A percentile compares a stretch with the other conserved stretches of the same genome.
Conservation (phyloP, 2,329 filamentous ascomycete genomes). For the Cladosporium sp. region DNA sequence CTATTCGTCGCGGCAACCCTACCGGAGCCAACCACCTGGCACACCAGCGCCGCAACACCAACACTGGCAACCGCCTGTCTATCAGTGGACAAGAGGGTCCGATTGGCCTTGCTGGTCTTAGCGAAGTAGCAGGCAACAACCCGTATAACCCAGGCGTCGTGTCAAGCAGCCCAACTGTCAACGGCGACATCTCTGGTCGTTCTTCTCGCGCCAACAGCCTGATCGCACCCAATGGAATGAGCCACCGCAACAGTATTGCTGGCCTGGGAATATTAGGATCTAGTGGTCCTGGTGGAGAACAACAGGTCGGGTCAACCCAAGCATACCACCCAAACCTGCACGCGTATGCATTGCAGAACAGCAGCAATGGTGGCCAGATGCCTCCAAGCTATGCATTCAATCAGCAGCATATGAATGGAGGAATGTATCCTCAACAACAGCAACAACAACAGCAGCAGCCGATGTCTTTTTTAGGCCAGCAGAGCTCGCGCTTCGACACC, state of each 20-base stretch:
- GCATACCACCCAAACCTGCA: constrained; percentile 28
- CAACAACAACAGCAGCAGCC: constrained; percentile 22
- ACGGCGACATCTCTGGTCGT: constrained; percentile 42
- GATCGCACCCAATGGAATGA: constrained; percentile 37
- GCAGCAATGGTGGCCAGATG: constrained; percentile 25
- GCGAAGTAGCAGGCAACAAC: constrained; percentile 28
- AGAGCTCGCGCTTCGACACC: constrained; percentile 35
- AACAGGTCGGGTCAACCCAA: constrained; percentile 24
- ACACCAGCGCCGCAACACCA: constrained; percentile 50
- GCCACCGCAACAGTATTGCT: constrained; percentile 30
- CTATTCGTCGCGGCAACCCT: constrained; percentile 90
- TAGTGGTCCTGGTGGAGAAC: constrained; percentile 24
- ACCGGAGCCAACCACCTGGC: constrained; percentile 92
- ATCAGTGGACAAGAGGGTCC: constrained; percentile 33
- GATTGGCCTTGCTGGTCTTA: constrained; percentile 32
- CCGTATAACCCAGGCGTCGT: constrained; percentile 28
- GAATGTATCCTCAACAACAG: constrained; percentile 25
- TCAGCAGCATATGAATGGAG: constrained; percentile 27
- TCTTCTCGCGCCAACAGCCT: constrained; percentile 48
- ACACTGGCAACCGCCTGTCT: constrained; percentile 37
- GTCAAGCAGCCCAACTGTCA: constrained; percentile 32
- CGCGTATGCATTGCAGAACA: constrained; percentile 32
- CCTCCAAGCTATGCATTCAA: constrained; percentile 29
- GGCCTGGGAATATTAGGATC: constrained; percentile 30
- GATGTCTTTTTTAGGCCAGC: constrained; percentile 36